Conservation (phyloP, 2,329 filamentous ascomycete species). For the Xenoacremonium recifei region DNA sequence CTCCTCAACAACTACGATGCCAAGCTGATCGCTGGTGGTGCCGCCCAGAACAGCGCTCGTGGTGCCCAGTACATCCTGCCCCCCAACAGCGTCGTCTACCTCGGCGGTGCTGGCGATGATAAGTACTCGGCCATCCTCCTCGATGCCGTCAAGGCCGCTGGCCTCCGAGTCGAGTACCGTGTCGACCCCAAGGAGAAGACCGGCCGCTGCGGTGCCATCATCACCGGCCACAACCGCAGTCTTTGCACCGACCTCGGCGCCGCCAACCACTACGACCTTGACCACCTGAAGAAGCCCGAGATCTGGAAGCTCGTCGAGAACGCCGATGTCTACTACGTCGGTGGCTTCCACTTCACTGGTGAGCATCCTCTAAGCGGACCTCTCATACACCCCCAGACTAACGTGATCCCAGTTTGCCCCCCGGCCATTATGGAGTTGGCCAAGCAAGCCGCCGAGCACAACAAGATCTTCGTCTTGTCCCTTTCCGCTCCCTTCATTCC, state of each 20-base stretch:
- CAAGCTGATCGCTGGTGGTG: conserved; percentile 92
- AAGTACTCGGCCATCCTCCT: conserved; percentile 89
- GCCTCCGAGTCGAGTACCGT: conserved; percentile 91
- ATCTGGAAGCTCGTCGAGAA: conserved; percentile 91
- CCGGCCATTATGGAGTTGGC: conserved; percentile 86
- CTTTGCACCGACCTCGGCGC: conserved; percentile 94
- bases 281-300: conserved; percentile 86
- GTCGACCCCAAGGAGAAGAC: conserved; percentile 82
- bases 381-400: conserved; percentile 5
- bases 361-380: conserved; percentile 9
- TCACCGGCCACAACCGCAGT: conserved; percentile 93
- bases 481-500: conserved; percentile 94
- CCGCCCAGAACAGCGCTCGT: conserved; percentile 95
- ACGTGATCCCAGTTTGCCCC: conserved; percentile 65
- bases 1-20: conserved; percentile 88
- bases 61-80: conserved; percentile 96
- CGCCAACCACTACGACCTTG: conserved; percentile 94
- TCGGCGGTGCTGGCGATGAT: conserved; percentile 92
- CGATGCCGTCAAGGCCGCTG: conserved; percentile 82
- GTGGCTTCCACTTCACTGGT: conserved; percentile 91
- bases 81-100: conserved; percentile 84
- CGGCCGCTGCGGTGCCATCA: conserved; percentile 92
- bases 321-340: conserved; percentile 87
- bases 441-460: conserved; percentile 81
- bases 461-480: conserved; percentile 91